phyloP scores from a whole-genome alignment of 441 rosid species.

The Erodium moschatum region DNA sequence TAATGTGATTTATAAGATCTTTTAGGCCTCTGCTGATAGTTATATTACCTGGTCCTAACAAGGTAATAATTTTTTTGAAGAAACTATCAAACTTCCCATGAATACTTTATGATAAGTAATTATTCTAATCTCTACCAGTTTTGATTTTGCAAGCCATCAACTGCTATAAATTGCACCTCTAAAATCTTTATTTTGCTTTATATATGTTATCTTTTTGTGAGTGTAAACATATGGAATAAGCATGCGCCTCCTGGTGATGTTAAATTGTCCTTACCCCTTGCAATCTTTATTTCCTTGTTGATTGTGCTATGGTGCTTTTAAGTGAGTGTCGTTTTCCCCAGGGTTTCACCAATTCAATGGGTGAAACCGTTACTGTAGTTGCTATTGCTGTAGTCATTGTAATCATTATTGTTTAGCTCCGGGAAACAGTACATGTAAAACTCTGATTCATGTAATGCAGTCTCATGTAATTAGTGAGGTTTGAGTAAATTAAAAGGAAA shows the following conservation, averaged over 20 bases:
- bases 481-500: neutral
- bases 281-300: neutral
- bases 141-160: neutral
- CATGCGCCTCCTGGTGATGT: neutral
- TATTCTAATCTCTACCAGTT: neutral
- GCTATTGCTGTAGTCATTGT: neutral
- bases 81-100: constrained; percentile 3
- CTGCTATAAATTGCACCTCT: neutral
- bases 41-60: constrained; percentile 13
- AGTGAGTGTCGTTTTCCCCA: neutral
- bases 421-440: neutral
- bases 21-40: constrained; percentile 17
- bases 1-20: constrained; percentile 16
- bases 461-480: constrained; percentile 18
- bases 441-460: constrained; percentile 22
- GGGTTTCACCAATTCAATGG: neutral
- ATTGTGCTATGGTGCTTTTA: neutral
- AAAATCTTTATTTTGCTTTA: constrained; percentile 2
- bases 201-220: neutral
- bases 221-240: neutral
- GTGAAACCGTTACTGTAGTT: neutral
- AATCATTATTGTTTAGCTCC: neutral
- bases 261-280: neutral
- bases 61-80: constrained; percentile 15
- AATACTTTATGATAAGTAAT: neutral